These are phyloP conservation scores for Physcomitrellopsis africana DNA, from an alignment of 225 moss, liverwort and hornwort species.

Conservation along the genomic window DNA sequence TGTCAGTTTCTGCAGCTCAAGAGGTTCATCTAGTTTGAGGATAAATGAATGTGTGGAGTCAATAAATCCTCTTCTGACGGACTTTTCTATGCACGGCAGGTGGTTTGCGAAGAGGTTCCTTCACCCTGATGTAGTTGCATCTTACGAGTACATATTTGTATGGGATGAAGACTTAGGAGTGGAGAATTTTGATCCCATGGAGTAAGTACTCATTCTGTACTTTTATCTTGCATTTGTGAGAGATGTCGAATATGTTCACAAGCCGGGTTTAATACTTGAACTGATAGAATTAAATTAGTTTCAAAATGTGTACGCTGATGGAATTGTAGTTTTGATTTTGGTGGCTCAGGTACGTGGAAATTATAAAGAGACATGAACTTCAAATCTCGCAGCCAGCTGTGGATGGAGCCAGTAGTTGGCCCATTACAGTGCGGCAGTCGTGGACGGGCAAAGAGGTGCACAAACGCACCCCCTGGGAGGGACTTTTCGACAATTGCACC, in stretches of 20 bases:
- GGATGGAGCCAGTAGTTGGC: slow-evolving; percentile 68
- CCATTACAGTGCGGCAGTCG: slow-evolving; percentile 63
- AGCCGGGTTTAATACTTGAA: background rate
- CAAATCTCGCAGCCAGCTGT: slow-evolving; percentile 73
- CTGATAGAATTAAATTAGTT: background rate
- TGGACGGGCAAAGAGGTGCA: slow-evolving; percentile 69
- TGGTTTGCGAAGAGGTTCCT: slow-evolving; percentile 76
- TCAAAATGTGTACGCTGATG: background rate
- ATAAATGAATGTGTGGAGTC: no score
- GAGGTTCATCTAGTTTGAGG: no score
- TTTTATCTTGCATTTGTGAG: no score
- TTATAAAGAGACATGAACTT: slow-evolving; percentile 58
- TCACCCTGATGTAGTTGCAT: slow-evolving; percentile 66
- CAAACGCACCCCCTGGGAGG: slow-evolving; percentile 68
- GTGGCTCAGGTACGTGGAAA: slow-evolving; percentile 50
- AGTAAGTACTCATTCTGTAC: slow-evolving; percentile 33
- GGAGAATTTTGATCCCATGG: slow-evolving; percentile 64
- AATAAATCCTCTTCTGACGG: background rate
- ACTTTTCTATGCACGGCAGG: slow-evolving; percentile 36
- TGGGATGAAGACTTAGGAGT: slow-evolving; percentile 78
- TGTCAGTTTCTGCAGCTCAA: no score
- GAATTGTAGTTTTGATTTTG: background rate
- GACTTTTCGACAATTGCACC: slow-evolving; percentile 63
- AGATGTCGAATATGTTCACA: no score
- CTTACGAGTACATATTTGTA: slow-evolving; percentile 65